Percentiles rank a stretch among this genome's conserved stretches.
Evolutionary conservation across 2,329 filamentous ascomycete species (phyloP).

Genomic region (Pseudogymnoascus sp.): DNA sequence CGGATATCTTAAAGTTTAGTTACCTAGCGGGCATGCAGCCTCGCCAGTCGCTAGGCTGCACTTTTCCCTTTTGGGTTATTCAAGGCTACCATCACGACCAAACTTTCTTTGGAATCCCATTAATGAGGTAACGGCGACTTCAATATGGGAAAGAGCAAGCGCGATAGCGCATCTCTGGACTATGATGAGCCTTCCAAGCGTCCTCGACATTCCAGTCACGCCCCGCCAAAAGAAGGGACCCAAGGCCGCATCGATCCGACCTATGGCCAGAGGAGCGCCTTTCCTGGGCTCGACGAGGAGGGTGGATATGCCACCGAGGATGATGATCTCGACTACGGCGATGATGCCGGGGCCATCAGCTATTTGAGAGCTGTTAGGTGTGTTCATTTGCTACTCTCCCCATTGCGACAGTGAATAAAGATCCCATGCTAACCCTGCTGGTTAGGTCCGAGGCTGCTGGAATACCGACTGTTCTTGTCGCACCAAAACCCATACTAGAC

Average conservation of each 20-base stretch:
- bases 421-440: conserved; percentile 30
- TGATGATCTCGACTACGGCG: conserved; percentile 58
- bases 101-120: not conserved
- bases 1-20: not conserved
- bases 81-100: not conserved
- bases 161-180: not conserved
- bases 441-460: conserved; percentile 63
- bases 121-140: not conserved
- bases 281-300: conserved; percentile 51
- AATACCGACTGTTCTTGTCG: conserved; percentile 64
- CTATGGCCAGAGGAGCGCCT: conserved; percentile 65
- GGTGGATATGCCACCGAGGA: conserved; percentile 21
- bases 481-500: conserved; percentile 38
- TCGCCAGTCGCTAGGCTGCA: not conserved
- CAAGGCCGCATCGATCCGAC: conserved; percentile 45
- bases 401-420: conserved; percentile 10
- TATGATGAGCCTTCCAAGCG: not conserved
- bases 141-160: conserved; percentile 1
- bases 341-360: conserved; percentile 51
- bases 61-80: not conserved
- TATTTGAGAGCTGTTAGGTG: conserved; percentile 67
- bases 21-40: not conserved
- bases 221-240: not conserved
- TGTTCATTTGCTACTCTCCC: conserved; percentile 24
- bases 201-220: not conserved